Conservation (phyloP, 768 basidiomycete genomes). For the Pholiota conissans region DNA sequence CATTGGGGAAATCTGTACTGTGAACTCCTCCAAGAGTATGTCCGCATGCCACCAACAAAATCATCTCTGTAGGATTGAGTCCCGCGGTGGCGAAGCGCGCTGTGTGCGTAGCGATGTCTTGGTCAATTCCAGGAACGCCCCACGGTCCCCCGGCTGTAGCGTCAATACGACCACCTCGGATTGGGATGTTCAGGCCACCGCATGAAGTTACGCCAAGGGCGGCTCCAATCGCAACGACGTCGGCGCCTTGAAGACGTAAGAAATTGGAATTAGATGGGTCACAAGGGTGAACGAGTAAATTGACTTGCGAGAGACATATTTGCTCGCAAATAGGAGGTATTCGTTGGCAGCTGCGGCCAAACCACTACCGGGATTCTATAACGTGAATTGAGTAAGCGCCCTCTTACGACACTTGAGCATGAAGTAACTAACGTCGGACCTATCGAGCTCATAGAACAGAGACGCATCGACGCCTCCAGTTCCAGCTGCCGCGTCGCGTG, state of each 20-base stretch:
- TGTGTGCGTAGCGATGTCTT: constrained; percentile 21
- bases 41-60: constrained; percentile 32
- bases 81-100: constrained; percentile 27
- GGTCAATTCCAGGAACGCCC: constrained; percentile 32
- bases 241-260: constrained; percentile 23
- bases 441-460: constrained; percentile 27
- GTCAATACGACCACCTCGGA: constrained; percentile 33
- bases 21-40: constrained; percentile 33
- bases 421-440: constrained; percentile 18
- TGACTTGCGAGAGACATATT: neutral
- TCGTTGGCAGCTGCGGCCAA: neutral
- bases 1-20: constrained; percentile 25
- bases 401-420: neutral
- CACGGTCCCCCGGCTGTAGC: constrained; percentile 25
- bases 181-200: constrained; percentile 32
- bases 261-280: neutral
- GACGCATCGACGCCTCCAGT: constrained; percentile 31
- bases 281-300: neutral
- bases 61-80: constrained; percentile 31
- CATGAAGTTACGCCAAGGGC: constrained; percentile 27
- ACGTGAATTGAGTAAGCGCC: neutral
- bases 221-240: constrained; percentile 30
- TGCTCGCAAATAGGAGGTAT: neutral
- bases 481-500: constrained; percentile 23
- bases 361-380: neutral